These are phyloP conservation scores for Bifiguratus adelaidae DNA, from an alignment of 192 early-diverging fungal genomes.

Conservation along the genomic window DNA sequence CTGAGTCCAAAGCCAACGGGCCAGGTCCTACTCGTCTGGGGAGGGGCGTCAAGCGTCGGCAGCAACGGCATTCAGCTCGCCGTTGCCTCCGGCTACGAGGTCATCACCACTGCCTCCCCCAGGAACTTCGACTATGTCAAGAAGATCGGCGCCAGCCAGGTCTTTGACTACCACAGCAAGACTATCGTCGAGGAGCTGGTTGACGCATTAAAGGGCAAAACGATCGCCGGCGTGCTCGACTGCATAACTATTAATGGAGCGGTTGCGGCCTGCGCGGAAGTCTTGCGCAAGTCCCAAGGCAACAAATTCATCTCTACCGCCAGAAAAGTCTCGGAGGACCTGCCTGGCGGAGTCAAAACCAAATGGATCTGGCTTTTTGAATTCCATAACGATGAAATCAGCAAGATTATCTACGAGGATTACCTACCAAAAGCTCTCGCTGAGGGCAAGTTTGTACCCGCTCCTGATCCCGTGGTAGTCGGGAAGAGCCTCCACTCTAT, in stretches of 20 bases:
- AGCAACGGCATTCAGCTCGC: constrained; percentile 32
- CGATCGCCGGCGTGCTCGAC: not conserved
- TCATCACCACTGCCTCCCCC: constrained; percentile 40
- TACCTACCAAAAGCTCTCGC: not conserved
- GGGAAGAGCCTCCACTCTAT: not conserved
- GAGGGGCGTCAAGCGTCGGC: constrained; percentile 44
- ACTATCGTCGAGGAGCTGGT: not conserved
- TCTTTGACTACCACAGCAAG: no score
- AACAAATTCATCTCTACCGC: not conserved
- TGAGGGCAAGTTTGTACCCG: not conserved
- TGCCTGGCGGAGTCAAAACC: not conserved
- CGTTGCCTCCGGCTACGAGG: constrained; percentile 5
- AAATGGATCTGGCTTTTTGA: not conserved
- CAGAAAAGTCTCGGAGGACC: not conserved
- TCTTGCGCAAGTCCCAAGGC: not conserved
- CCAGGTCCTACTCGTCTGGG: constrained; percentile 32
- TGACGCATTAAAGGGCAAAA: not conserved
- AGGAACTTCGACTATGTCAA: constrained; percentile 25
- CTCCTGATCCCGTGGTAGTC: not conserved
- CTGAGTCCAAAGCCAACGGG: constrained; percentile 1
- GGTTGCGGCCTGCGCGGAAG: not conserved
- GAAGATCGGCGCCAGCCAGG: constrained; percentile 29
- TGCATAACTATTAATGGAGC: no score
- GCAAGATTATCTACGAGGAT: not conserved
- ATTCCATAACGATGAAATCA: not conserved